Evolutionary conservation across 106 monocot species (phyloP), one percentile per base, ranked within the genome.

Genomic region (Acorus calamus): DNA sequence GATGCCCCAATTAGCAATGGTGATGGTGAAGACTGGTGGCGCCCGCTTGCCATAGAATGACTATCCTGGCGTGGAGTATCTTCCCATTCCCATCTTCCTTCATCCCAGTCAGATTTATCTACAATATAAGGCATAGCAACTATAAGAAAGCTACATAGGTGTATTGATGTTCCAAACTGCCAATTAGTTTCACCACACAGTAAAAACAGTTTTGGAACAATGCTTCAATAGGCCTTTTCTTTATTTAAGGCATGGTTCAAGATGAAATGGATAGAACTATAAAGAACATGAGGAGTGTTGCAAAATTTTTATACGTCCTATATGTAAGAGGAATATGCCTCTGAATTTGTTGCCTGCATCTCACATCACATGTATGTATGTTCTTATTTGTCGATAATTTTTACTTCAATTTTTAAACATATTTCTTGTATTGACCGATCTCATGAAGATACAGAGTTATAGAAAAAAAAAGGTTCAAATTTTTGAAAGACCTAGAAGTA

Each of bases 11-110:
- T 66, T 61, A 96, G 73, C 87, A 90, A 78, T 48, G 94, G 94
- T 50, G 82, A 96, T 64, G 79, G 89, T 69, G 89, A 84, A 53
- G 81, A 68, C 50, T 59, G 74, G 3, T 63, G 65, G 14, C 71
- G 63, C 53, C 77, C 77, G 45, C 63, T 66, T 50, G 79, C 56
- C 8, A 28, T 48, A 52, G 78, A 73, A 47, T 76, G 74, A 42
- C 28, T 64, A 52, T 87, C 86, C 14, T 81, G 79, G 67, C 66
- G 79, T 50, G 94, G 89, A 5, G 94, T 87, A 63, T 94, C 84
- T 60, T 94, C 90, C 87, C 94, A 93, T 71, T 88, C 84, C 84
- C 82, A 93, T 53, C 80, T 71, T 47, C 85, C 88, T 71, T 84
- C 76, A 68, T 90, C 94, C 94, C 94, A 96, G 4, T 83, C 85